phyloP scores from a whole-genome alignment of 208 protist species.

The Novymonas esmeraldas region DNA sequence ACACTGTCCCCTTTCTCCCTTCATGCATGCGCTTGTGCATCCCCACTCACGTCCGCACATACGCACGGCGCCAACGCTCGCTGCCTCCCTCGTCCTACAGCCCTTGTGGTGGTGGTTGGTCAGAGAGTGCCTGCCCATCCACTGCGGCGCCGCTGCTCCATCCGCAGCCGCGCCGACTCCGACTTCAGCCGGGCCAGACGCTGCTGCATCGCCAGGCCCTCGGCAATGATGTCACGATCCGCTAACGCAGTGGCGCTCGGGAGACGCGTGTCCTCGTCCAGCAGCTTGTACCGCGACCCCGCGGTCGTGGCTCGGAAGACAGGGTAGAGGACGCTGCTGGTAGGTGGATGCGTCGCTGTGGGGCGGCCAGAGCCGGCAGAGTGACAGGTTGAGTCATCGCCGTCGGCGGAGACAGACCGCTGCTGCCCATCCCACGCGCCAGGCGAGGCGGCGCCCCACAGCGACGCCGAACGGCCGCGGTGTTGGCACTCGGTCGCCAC shows the following conservation, averaged over 20 bases:
- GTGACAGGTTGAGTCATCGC: constrained; percentile 10
- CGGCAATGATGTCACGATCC: constrained; percentile 10
- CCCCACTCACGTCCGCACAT: too few species aligned
- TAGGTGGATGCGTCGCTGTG: neutral
- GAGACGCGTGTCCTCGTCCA: neutral
- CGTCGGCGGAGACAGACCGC: constrained; percentile 9
- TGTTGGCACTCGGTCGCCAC: constrained; percentile 9
- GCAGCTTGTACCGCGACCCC: constrained; percentile 17
- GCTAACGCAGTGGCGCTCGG: neutral
- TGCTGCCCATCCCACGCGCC: constrained; percentile 4
- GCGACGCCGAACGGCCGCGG: neutral
- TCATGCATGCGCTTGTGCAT: too few species aligned
- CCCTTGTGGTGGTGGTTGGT: too few species aligned
- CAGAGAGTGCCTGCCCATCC: neutral
- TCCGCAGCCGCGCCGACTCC: constrained; percentile 5
- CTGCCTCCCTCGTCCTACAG: too few species aligned
- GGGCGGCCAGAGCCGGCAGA: too few species aligned
- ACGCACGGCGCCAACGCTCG: too few species aligned
- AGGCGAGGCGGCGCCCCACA: constrained; percentile 9
- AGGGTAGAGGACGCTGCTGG: constrained; percentile 8
- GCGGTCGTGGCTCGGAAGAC: constrained; percentile 19
- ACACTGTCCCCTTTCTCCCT: too few species aligned
- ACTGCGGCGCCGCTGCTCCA: constrained; percentile 4
- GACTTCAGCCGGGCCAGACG: constrained; percentile 17
- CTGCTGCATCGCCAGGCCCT: constrained; percentile 22